Base-by-base conservation (phyloP, 768 basidiomycete genomes). In the Rubroboletus satanas region DNA sequence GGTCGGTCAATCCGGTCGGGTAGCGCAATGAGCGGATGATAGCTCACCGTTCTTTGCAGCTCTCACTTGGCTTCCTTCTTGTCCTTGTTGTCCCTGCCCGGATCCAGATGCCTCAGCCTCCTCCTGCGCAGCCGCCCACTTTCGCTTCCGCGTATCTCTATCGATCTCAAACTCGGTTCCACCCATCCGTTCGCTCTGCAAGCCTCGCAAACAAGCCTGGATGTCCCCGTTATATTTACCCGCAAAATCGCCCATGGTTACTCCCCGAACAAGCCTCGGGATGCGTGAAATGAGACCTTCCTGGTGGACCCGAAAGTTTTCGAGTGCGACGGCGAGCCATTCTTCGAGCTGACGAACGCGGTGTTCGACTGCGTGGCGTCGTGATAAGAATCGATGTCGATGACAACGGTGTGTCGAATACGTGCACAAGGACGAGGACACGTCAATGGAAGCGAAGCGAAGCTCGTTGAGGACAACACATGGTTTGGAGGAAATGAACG, bases 161-260 rank as follows among this genome's bases (percentile, higher is more conserved):
- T 89, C 85, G 49, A 88, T 83, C 56, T 83, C 83, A 3, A 78
- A 76, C 15, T 71, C 73, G n/a, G 73, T 72, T 39, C 84, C 71
- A 11, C 74, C 75, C 53, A 89, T 72, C 52, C 77, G 76, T 56
- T 87, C 86, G 63, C 78, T 83, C 71, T 87, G 85, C 46, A 85
- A 69, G 2, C 85, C 88, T 55, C 83, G 77, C 56, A 89, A 70
- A 38, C 86, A 87, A 9, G 80, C 81, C 64, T 89, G 87, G 26
- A 89, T 74, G 62, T 90, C 84, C 3, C 87, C 90, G 49, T 85
- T 77, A 71, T 90, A 91, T 65, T 87, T 88, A 56, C 83, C 81
- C 17, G 83, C 85, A 68, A 92, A 90, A 42, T 90, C 88, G 58
- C 81, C 81, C 79, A 92, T 83, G 14, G 83, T 81, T 69, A 91